A percentile compares a stretch with the other conserved stretches of the same genome.
Conservation (phyloP, 306 rosid genomes). For the Cicer bijugum region DNA sequence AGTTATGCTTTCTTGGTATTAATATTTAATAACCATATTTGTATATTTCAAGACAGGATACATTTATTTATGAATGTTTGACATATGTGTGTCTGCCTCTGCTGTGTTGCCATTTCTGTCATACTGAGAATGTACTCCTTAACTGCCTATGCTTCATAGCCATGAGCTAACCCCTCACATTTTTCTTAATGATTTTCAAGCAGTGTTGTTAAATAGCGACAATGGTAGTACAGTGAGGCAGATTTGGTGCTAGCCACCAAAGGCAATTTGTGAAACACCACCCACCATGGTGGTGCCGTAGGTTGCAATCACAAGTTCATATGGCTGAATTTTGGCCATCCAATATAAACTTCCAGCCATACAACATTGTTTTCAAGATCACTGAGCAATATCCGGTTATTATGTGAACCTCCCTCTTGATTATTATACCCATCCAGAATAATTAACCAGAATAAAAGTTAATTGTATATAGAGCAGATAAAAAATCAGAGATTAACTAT, state of each 20-base stretch:
- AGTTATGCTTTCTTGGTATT: neutral
- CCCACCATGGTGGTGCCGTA: neutral
- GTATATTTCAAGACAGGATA: neutral
- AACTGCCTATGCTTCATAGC: neutral
- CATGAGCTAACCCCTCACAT: neutral
- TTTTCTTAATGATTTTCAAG: neutral
- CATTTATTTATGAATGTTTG: neutral
- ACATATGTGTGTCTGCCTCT: neutral
- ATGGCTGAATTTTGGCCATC: neutral
- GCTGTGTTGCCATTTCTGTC: neutral
- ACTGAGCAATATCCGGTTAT: slow-evolving; percentile 12
- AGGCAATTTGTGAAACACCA: neutral
- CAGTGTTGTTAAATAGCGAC: neutral
- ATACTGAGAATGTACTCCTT: neutral
- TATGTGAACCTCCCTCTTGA: slow-evolving; percentile 9
- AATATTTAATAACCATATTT: neutral
- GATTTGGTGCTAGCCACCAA: neutral
- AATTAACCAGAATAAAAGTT: slow-evolving; percentile 3
- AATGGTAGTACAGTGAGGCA: neutral
- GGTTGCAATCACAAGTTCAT: neutral
- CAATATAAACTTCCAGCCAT: neutral
- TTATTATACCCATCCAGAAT: slow-evolving; percentile 10
- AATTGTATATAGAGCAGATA: slow-evolving; percentile 17
- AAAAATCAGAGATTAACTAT: slow-evolving; percentile 28
- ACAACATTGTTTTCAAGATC: slow-evolving; percentile 12